phyloP scores from a whole-genome alignment of 495 filamentous ascomycete genomes.

The Penicillium macrosclerotiorum region DNA sequence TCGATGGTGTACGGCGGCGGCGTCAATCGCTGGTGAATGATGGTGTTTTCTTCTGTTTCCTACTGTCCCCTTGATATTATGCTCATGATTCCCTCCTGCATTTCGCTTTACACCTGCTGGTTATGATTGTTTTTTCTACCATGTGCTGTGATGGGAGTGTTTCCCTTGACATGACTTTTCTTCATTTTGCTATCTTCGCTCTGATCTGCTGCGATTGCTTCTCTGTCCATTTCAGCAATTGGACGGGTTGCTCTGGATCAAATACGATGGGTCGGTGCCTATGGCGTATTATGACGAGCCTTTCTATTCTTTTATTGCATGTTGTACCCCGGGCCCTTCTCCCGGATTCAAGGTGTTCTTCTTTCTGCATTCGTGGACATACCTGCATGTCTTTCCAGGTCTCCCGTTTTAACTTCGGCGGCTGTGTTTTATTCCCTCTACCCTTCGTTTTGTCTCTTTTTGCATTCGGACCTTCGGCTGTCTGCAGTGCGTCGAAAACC shows the following conservation, averaged over 20 bases:
- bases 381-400: conserved; percentile 29
- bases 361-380: conserved; percentile 37
- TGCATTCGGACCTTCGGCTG: conserved; percentile 38
- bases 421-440: conserved; percentile 31
- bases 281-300: conserved; percentile 35
- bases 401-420: conserved; percentile 27
- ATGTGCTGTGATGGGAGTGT: conserved; percentile 16
- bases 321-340: conserved; percentile 20
- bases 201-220: conserved; percentile 26
- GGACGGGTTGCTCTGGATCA: conserved; percentile 32
- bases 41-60: neutral
- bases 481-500: conserved; percentile 47
- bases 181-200: conserved; percentile 26
- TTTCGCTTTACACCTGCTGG: conserved; percentile 12
- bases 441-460: conserved; percentile 25
- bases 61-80: conserved; percentile 1
- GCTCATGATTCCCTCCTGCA: conserved; percentile 13
- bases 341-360: conserved; percentile 28
- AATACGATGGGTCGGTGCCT: conserved; percentile 32
- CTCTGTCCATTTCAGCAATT: conserved; percentile 27
- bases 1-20: conserved; percentile 79
- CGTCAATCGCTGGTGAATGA: conserved; percentile 69
- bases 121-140: conserved; percentile 19
- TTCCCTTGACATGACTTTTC: conserved; percentile 31
- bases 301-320: conserved; percentile 20